Evolutionary conservation across 2,329 filamentous ascomycete species (phyloP).

Genomic region (Trichoderma guizhouense): DNA sequence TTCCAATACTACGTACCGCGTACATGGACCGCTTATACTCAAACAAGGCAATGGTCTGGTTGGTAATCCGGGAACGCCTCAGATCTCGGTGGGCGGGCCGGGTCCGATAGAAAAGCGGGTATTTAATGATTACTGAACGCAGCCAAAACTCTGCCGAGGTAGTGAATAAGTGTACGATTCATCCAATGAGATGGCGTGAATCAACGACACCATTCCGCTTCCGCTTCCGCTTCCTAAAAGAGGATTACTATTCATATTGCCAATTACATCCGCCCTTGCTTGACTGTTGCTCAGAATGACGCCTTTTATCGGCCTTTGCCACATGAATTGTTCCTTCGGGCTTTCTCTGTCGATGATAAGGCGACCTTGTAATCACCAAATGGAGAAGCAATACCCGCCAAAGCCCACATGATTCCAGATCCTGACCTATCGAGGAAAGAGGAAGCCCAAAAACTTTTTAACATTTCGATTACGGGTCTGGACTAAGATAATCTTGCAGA

Average conservation of each 20-base stretch:
- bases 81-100: background rate
- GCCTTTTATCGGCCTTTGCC: background rate
- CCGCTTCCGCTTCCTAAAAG: background rate
- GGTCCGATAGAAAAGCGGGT: constrained; percentile 3
- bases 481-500: background rate
- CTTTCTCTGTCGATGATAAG: background rate
- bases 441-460: background rate
- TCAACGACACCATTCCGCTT: background rate
- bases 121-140: constrained; percentile 4
- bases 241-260: constrained; percentile 1
- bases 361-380: background rate
- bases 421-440: background rate
- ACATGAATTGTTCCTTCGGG: background rate
- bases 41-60: background rate
- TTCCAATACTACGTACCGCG: background rate
- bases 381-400: background rate
- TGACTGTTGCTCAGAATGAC: background rate
- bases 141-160: background rate
- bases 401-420: background rate
- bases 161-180: background rate
- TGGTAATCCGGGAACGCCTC: background rate
- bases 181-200: background rate
- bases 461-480: background rate
- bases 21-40: background rate
- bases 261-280: background rate